These are phyloP conservation scores for Cnidoscolus chayamansa DNA, from an alignment of 441 rosid genomes.

Conservation along the genomic window DNA sequence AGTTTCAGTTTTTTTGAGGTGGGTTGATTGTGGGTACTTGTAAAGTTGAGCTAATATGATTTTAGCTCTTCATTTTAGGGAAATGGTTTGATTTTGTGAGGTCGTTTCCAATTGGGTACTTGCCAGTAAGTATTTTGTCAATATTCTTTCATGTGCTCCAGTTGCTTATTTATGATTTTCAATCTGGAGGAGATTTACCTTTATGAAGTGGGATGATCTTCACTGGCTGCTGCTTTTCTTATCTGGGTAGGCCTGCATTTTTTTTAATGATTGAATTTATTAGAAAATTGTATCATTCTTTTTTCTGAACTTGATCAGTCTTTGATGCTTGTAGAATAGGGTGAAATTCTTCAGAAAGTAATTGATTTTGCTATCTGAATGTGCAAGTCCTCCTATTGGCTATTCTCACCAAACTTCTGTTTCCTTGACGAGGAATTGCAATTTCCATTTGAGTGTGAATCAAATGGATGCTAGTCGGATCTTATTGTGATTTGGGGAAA, in stretches of 20 bases:
- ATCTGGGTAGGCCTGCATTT: slow-evolving; percentile 15
- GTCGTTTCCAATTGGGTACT: slow-evolving; percentile 1
- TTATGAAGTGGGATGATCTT: slow-evolving; percentile 30
- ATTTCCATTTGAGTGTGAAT: slow-evolving; percentile 14
- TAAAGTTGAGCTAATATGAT: slow-evolving; percentile 1
- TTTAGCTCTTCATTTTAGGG: background rate
- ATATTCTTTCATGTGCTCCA: slow-evolving; percentile 19
- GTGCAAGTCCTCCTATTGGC: background rate
- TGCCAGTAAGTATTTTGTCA: background rate
- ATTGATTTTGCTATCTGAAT: slow-evolving; percentile 4
- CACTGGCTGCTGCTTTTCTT: slow-evolving; percentile 2
- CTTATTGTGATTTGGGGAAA: slow-evolving; percentile 21
- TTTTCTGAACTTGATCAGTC: slow-evolving; percentile 14
- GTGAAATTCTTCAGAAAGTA: slow-evolving; percentile 7
- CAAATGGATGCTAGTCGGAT: slow-evolving; percentile 22
- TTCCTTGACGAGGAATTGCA: slow-evolving; percentile 10
- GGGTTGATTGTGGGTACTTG: slow-evolving; percentile 12
- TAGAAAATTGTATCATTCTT: background rate
- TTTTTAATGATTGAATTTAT: slow-evolving; percentile 19
- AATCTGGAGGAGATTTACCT: slow-evolving; percentile 19
- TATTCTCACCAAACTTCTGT: slow-evolving; percentile 13
- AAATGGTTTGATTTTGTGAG: background rate
- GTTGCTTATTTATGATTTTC: slow-evolving; percentile 20
- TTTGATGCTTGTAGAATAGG: background rate
- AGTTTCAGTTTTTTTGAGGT: slow-evolving; percentile 13